These are phyloP conservation scores for Lepidium didymum DNA, from an alignment of 345 rosid species.

Conservation along the genomic window DNA sequence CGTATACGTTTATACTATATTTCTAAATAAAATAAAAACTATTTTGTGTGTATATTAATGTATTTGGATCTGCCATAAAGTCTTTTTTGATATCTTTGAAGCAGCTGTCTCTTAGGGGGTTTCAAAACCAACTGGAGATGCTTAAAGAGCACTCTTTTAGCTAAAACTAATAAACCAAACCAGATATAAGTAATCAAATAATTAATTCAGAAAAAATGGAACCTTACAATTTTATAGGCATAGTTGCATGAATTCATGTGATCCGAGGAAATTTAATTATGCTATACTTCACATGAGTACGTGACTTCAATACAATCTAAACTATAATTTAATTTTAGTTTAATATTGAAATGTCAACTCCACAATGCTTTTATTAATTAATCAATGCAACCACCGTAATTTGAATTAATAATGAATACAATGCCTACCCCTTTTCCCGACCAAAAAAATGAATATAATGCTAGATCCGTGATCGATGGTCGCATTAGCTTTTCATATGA, in stretches of 20 bases:
- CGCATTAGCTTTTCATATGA: not conserved
- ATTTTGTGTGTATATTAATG: not conserved
- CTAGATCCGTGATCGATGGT: conserved; percentile 16
- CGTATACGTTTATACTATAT: not conserved
- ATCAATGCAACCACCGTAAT: not conserved
- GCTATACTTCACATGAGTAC: conserved; percentile 12
- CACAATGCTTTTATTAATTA: not conserved
- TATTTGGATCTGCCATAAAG: not conserved
- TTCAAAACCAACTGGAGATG: conserved; percentile 17
- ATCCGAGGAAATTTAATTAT: conserved; percentile 13
- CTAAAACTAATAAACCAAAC: not conserved
- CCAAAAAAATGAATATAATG: not conserved
- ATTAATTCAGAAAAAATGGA: not conserved
- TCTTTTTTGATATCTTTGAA: conserved; percentile 7
- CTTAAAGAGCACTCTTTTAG: not conserved
- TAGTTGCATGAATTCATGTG: conserved; percentile 9
- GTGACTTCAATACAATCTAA: conserved; percentile 2
- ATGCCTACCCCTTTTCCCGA: no score
- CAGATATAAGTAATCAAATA: not conserved
- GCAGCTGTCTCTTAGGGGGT: not conserved
- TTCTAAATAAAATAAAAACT: no score
- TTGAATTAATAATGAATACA: not conserved
- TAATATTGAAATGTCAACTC: conserved; percentile 19
- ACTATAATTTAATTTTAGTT: not conserved
- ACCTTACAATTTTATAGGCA: conserved; percentile 11